Evolutionary conservation across 192 early-diverging fungal species (phyloP).

Genomic region (Chytriomyces confervae): DNA sequence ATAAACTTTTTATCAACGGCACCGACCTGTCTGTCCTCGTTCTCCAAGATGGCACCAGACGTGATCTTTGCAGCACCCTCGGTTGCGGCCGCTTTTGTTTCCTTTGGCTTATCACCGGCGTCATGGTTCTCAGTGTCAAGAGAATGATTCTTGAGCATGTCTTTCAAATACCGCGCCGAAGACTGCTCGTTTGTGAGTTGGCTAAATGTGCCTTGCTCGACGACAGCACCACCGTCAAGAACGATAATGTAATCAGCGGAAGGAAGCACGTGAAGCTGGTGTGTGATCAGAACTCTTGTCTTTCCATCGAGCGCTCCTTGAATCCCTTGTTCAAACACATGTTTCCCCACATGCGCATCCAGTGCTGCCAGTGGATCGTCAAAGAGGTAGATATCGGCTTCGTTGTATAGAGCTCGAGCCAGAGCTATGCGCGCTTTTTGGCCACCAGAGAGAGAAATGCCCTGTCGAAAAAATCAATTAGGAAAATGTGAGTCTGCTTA

Average conservation of each 20-base stretch:
- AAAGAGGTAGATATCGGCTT: conserved; percentile 55
- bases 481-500: no score
- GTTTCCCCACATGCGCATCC: conserved; percentile 45
- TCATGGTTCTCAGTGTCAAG: not conserved
- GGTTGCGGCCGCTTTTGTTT: not conserved
- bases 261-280: conserved; percentile 73
- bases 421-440: conserved; percentile 51
- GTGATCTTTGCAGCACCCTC: not conserved
- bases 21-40: conserved; percentile 39
- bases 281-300: conserved; percentile 79
- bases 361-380: conserved; percentile 76
- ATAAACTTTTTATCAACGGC: conserved; percentile 16
- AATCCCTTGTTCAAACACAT: conserved; percentile 46
- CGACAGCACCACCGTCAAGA: conserved; percentile 68
- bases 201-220: conserved; percentile 62
- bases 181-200: conserved; percentile 30
- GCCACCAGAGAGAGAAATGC: conserved; percentile 51
- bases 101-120: not conserved
- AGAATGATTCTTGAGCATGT: conserved; percentile 21
- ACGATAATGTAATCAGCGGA: conserved; percentile 72
- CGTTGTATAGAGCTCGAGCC: conserved; percentile 78
- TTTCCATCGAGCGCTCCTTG: conserved; percentile 65
- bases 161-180: not conserved
- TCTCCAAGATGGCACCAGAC: conserved; percentile 26
- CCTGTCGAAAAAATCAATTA: conserved; percentile 13